Conservation (phyloP, 1,284 basidiomycete genomes). For the Agaricales sp. region DNA sequence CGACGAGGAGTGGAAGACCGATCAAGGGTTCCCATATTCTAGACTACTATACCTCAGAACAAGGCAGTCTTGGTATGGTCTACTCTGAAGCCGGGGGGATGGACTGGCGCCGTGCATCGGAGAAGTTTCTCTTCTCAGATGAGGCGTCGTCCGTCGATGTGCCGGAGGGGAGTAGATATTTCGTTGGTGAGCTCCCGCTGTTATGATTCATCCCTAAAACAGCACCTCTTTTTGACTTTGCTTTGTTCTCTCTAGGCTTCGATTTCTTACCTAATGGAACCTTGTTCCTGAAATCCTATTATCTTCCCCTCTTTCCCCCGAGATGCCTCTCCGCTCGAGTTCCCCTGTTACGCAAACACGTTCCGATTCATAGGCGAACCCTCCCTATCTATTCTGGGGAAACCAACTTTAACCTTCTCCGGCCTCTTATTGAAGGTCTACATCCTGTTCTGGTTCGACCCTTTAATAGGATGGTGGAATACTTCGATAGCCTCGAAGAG, state of each 20-base stretch:
- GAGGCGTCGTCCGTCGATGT: background rate
- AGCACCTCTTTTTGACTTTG: too few species aligned
- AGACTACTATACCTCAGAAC: background rate
- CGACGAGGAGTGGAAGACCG: background rate
- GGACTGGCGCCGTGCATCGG: background rate
- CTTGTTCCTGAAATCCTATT: background rate
- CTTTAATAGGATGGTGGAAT: slow-evolving; percentile 16
- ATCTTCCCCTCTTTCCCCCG: background rate
- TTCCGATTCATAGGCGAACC: too few species aligned
- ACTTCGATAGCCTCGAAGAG: slow-evolving; percentile 14
- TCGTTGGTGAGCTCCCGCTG: background rate
- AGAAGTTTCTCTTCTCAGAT: background rate
- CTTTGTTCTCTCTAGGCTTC: too few species aligned
- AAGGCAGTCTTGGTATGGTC: background rate
- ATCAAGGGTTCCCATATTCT: background rate
- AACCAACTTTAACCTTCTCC: too few species aligned
- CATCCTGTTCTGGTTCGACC: slow-evolving; percentile 16
- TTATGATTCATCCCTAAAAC: background rate
- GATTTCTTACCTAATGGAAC: background rate
- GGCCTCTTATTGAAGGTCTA: slow-evolving; percentile 5
- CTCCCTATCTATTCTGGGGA: too few species aligned
- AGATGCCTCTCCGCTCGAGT: background rate
- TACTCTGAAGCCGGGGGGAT: background rate
- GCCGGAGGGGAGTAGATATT: background rate
- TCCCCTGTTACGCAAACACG: too few species aligned